Percentiles rank a stretch among this genome's conserved stretches.
Evolutionary conservation across 495 filamentous ascomycete genomes (phyloP).

Genomic region (Neurospora cerealis): DNA sequence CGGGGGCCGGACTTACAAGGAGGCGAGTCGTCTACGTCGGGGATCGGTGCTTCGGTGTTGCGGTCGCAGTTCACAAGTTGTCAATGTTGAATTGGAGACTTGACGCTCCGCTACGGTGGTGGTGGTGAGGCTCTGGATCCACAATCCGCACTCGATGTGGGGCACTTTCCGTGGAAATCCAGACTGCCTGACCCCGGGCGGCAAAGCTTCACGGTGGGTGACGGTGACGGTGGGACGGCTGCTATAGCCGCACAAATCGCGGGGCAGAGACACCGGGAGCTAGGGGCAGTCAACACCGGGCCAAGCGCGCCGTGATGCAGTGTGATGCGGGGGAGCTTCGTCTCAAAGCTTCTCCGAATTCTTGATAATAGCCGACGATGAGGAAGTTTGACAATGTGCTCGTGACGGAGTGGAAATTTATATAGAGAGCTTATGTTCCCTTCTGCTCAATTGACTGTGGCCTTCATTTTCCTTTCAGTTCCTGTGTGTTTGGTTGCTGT

Average conservation of each 20-base stretch:
- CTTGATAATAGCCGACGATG: neutral
- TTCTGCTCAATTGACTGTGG: neutral
- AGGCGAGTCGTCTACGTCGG: neutral
- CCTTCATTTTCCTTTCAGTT: neutral
- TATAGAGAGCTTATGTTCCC: neutral
- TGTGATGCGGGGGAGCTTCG: neutral
- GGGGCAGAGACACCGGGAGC: constrained; percentile 14
- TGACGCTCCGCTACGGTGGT: neutral
- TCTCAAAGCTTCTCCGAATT: neutral
- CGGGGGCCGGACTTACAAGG: neutral
- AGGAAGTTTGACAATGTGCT: neutral
- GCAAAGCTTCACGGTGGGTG: neutral
- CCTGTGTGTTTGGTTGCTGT: neutral
- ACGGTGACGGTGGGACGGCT: neutral
- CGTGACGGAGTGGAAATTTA: neutral
- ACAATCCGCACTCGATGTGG: constrained; percentile 1
- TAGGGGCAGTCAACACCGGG: constrained; percentile 5
- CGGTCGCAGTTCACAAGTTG: neutral
- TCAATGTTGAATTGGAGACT: neutral
- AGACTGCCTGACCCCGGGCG: neutral
- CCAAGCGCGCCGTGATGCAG: neutral
- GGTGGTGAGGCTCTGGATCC: neutral
- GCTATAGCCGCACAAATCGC: constrained; percentile 25
- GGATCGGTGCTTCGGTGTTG: neutral
- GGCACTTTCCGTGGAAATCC: neutral